Evolutionary conservation across 331 rosid species (phyloP), one percentile per base, ranked within the genome.

Genomic region (Saraca asoca): DNA sequence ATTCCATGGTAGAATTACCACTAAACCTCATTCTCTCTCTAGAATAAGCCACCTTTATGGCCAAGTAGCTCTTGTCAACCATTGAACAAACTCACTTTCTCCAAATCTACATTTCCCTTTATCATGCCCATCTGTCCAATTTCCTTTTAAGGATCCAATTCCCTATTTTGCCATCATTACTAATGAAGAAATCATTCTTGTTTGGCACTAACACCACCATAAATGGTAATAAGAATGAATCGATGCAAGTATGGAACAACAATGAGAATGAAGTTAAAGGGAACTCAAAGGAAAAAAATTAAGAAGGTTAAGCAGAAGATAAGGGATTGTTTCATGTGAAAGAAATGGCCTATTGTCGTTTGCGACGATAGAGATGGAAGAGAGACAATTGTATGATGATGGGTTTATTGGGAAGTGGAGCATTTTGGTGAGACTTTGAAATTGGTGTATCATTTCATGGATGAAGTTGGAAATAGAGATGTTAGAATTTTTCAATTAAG

Each of bases 401-500:
- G 83, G 85, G 51, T 37, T 71, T 72, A 70, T 35, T 13, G 55
- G 57, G 14, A 46, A 17, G 46, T 43, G 11, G 75, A 73, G 83
- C 85, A 79, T 51, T 89, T 80, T 79, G 98, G 87, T 76, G 81
- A 75, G 55, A 83, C 95, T 46, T 79, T 89, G 81, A 94, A 87
- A 63, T 85, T 89, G 62, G 84, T 87, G 18, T 84, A 83, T 42
- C 96, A 83, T 93, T 93, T 81, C 96, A 84, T 86, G 88, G 81
- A 13, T 89, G 82, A 87, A 51, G 19, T n/a, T n/a, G n/a, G n/a
- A n/a, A n/a, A n/a, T n/a, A n/a, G n/a, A n/a, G n/a, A n/a, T n/a
- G n/a, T n/a, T n/a, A n/a, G n/a, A n/a, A n/a, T n/a, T n/a, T n/a
- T n/a, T n/a, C n/a, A n/a, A n/a, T n/a, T n/a, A n/a, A n/a, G n/a